These are phyloP conservation scores for Yamadazyma dushanensis DNA, from an alignment of 1,139 yeast genomes.

Conservation along the genomic window DNA sequence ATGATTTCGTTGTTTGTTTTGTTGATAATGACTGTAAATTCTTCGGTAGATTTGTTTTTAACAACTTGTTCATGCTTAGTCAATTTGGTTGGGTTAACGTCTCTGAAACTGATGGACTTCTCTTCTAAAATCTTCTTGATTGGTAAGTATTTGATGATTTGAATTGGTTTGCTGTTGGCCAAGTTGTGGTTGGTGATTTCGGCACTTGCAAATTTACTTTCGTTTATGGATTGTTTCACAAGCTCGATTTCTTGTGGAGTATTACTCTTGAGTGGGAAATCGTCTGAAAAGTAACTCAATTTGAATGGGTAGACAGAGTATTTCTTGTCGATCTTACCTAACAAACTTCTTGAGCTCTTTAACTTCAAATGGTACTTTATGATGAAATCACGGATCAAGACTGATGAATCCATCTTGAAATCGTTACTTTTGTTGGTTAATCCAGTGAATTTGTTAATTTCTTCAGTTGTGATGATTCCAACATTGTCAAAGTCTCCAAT, in stretches of 20 bases:
- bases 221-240: conserved; percentile 54
- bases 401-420: conserved; percentile 64
- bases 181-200: conserved; percentile 84
- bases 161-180: conserved; percentile 72
- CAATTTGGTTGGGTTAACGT: conserved; percentile 62
- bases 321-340: conserved; percentile 66
- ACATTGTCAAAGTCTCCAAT: conserved; percentile 51
- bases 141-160: conserved; percentile 70
- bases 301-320: conserved; percentile 93
- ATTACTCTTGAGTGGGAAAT: conserved; percentile 52
- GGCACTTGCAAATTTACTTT: conserved; percentile 71
- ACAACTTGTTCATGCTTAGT: conserved; percentile 53
- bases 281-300: conserved; percentile 60
- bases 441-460: conserved; percentile 63
- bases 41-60: conserved; percentile 67
- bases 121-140: conserved; percentile 53
- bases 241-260: conserved; percentile 36
- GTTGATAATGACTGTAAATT: conserved; percentile 58
- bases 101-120: conserved; percentile 53
- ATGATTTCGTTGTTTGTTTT: conserved; percentile 49
- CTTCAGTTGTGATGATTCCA: conserved; percentile 68
- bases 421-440: conserved; percentile 53
- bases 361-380: conserved; percentile 74
- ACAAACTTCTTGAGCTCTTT: conserved; percentile 69
- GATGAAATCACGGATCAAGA: conserved; percentile 84